These are phyloP conservation scores for Paspalum notatum DNA, from an alignment of 176 grass and related monocot genomes.

Conservation along the genomic window DNA sequence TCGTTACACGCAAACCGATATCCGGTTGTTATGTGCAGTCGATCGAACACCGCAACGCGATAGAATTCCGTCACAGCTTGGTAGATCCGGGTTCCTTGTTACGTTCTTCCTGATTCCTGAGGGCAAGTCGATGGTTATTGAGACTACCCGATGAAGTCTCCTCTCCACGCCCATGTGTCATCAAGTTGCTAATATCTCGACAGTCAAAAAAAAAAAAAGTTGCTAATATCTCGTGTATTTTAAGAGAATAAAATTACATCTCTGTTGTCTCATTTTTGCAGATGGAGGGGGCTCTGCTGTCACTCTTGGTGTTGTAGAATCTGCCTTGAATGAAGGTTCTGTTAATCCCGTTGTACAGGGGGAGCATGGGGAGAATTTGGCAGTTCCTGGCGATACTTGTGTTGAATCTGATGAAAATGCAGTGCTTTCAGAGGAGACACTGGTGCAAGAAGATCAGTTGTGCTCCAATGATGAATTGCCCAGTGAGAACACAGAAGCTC, in stretches of 20 bases:
- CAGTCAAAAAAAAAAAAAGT: too few relatives aligned
- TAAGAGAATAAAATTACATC: conserved; percentile 1
- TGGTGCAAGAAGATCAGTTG: conserved; percentile 35
- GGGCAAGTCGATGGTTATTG: conserved; percentile 2
- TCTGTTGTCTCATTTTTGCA: conserved; percentile 40
- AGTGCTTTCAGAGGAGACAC: conserved; percentile 25
- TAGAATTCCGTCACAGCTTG: background rate
- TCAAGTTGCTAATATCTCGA: background rate
- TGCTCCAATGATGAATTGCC: conserved; percentile 13
- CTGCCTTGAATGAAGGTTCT: conserved; percentile 43
- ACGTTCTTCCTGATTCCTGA: conserved; percentile 21
- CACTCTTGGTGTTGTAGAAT: conserved; percentile 14
- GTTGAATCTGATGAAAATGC: conserved; percentile 39
- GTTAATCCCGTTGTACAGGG: conserved; percentile 2
- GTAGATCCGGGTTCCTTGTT: conserved; percentile 44
- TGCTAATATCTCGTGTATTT: background rate
- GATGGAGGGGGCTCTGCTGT: conserved; percentile 54
- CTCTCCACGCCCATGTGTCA: background rate
- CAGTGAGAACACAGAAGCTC: conserved; percentile 37
- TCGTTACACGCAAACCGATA: conserved; percentile 2
- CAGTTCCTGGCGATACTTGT: conserved; percentile 22
- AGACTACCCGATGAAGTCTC: conserved; percentile 2
- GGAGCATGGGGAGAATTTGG: conserved; percentile 19
- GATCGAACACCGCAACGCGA: background rate
- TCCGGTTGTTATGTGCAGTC: background rate